A percentile compares a stretch with the other conserved stretches of the same genome.
Evolutionary conservation across 169 alveolate genomes (phyloP).

Genomic region (Eimeria falciformis): DNA sequence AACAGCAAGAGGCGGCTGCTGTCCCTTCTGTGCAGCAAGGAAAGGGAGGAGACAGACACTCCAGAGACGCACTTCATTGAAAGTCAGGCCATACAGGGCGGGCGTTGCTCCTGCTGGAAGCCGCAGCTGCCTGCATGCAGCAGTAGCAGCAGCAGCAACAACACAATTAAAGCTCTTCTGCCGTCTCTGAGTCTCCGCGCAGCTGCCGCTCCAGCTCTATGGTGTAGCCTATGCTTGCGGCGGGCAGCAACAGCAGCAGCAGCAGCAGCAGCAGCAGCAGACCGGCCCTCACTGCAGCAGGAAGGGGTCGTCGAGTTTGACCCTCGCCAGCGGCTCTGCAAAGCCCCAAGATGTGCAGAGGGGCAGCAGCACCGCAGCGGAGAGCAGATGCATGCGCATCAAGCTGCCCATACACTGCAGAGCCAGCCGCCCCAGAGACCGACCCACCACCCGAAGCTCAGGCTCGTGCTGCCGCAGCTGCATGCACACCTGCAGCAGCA

Average conservation of each 20-base stretch:
- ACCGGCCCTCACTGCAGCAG: background rate
- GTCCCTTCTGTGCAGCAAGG: too few relatives aligned
- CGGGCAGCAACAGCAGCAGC: conserved; percentile 1
- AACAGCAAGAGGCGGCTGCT: too few relatives aligned
- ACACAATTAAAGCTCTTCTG: background rate
- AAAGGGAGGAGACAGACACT: background rate
- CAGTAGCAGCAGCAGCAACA: conserved; percentile 8
- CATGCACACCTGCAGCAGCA: conserved; percentile 6
- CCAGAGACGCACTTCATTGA: conserved; percentile 6
- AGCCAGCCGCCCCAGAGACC: conserved; percentile 14
- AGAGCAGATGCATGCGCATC: conserved; percentile 1
- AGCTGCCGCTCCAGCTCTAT: background rate
- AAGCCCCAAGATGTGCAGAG: background rate
- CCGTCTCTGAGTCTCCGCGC: background rate
- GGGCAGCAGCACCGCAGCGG: conserved; percentile 39
- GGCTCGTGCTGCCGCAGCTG: conserved; percentile 39
- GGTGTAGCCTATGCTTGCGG: too few relatives aligned
- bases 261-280: background rate
- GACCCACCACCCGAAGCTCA: conserved; percentile 10
- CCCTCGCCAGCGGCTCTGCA: background rate
- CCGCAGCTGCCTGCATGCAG: conserved; percentile 9
- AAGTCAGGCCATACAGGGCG: background rate
- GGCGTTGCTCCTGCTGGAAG: conserved; percentile 17
- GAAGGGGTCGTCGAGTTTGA: background rate
- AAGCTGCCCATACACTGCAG: conserved; percentile 31